Conservation (phyloP, 1,284 basidiomycete genomes). For the Tremellales sp. region DNA sequence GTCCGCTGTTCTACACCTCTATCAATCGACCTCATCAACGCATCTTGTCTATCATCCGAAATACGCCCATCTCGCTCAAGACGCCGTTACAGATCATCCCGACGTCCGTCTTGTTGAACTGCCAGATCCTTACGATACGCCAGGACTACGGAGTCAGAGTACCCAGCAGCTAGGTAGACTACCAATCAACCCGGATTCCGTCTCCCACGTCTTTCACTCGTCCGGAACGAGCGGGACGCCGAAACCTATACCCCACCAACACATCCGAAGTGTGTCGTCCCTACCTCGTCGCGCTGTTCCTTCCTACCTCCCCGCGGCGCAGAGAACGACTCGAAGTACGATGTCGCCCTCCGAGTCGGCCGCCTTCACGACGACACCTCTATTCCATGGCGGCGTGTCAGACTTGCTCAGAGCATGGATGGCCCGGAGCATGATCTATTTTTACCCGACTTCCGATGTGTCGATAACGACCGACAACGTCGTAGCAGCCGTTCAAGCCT, state of each 20-base stretch:
- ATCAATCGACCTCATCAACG: conserved; percentile 30
- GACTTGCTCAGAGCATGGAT: conserved; percentile 49
- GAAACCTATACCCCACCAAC: conserved; percentile 45
- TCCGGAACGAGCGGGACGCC: conserved; percentile 48
- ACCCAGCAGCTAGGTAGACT: not conserved
- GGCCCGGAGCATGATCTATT: conserved; percentile 44
- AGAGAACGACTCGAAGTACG: not conserved
- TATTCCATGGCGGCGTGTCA: conserved; percentile 51
- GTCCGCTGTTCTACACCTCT: conserved; percentile 40
- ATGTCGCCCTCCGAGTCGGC: conserved; percentile 14
- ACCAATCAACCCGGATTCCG: conserved; percentile 12
- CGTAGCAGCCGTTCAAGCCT: conserved; percentile 31
- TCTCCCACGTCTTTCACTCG: conserved; percentile 49
- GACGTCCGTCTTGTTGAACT: not conserved
- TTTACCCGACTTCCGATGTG: conserved; percentile 45
- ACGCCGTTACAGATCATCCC: conserved; percentile 3
- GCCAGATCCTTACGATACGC: conserved; percentile 2
- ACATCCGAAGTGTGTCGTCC: conserved; percentile 23
- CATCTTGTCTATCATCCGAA: conserved; percentile 38
- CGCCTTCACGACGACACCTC: conserved; percentile 50
- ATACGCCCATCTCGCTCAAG: conserved; percentile 30
- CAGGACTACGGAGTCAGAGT: not conserved
- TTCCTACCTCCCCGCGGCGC: conserved; percentile 9
- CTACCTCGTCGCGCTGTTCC: conserved; percentile 33
- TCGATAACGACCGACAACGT: conserved; percentile 43